phyloP scores from a whole-genome alignment of 768 basidiomycete genomes.

The Amanita inopinata region DNA sequence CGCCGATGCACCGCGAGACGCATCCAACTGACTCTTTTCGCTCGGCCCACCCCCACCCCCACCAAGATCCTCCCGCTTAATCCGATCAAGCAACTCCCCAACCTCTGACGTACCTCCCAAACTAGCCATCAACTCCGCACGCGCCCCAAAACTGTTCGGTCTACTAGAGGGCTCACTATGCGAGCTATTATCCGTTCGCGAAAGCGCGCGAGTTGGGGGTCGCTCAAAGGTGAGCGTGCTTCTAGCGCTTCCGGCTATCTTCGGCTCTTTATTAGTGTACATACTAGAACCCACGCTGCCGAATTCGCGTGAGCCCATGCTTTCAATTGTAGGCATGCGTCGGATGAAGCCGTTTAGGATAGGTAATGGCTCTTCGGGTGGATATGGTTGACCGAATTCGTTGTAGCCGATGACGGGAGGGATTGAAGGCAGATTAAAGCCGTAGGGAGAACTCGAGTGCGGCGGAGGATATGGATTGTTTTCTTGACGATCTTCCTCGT shows the following conservation, averaged over 20 bases:
- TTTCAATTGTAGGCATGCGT: conserved; percentile 79
- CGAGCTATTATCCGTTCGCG: conserved; percentile 18
- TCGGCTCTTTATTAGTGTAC: conserved; percentile 1
- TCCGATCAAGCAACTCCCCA: conserved; percentile 23
- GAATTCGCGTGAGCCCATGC: conserved; percentile 57
- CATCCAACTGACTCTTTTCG: conserved; percentile 8
- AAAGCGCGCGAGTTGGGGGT: conserved; percentile 30
- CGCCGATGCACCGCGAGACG: conserved; percentile 14
- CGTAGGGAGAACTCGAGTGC: conserved; percentile 10
- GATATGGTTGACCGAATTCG: conserved; percentile 38
- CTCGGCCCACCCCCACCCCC: not conserved
- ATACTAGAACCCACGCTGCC: conserved; percentile 22
- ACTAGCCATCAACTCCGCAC: conserved; percentile 21
- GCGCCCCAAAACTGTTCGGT: conserved; percentile 23
- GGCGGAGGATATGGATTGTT: conserved; percentile 10
- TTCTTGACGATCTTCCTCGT: conserved; percentile 11
- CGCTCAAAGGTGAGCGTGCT: conserved; percentile 21
- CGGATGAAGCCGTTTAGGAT: conserved; percentile 56
- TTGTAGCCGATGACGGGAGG: conserved; percentile 31
- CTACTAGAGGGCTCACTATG: conserved; percentile 28
- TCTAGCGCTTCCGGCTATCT: conserved; percentile 10
- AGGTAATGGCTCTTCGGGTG: conserved; percentile 41
- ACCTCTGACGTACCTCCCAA: conserved; percentile 20
- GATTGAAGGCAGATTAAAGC: conserved; percentile 18
- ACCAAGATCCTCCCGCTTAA: not conserved